A percentile compares a stretch with the other conserved stretches of the same genome.
Evolutionary conservation across 306 rosid species (phyloP).

Genomic region (Prunus armeniaca): DNA sequence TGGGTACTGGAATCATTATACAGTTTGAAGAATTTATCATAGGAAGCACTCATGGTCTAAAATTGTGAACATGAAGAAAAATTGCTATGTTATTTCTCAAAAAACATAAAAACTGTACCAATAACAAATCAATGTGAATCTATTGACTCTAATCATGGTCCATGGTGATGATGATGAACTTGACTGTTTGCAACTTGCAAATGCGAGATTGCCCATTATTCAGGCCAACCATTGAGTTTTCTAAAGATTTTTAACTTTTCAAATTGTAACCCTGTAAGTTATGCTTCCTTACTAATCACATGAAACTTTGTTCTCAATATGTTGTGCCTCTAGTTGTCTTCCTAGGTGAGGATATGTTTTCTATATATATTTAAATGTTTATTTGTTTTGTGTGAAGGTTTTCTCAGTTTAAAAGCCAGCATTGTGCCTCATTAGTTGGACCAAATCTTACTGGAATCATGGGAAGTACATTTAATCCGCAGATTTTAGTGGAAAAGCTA

Average conservation of each 20-base stretch:
- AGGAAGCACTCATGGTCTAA: background rate
- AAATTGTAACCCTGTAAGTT: background rate
- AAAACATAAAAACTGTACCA: background rate
- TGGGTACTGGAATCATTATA: background rate
- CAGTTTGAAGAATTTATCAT: background rate
- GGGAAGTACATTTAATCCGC: slow-evolving; percentile 97
- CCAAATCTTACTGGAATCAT: slow-evolving; percentile 42
- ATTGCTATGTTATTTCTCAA: background rate
- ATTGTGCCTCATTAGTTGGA: slow-evolving; percentile 32
- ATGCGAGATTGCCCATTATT: background rate
- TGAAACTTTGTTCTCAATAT: background rate
- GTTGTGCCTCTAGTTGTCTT: background rate
- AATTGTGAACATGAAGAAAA: background rate
- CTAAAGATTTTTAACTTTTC: background rate
- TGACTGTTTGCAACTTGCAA: background rate
- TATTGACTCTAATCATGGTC: background rate
- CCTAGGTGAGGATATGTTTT: slow-evolving; percentile 11
- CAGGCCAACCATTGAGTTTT: background rate
- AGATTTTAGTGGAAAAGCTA: slow-evolving; percentile 90
- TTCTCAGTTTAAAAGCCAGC: slow-evolving; percentile 22
- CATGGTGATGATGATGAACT: background rate
- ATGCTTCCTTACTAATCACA: background rate
- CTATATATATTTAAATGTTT: background rate
- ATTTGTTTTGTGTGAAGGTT: slow-evolving; percentile 33
- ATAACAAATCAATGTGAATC: background rate